Percentiles rank a stretch among this genome's conserved stretches.
phyloP scores from a whole-genome alignment of 306 rosid species.

The Malus domestica region ASM211411v1 NC_041803.1:4672001-4672500 shows the following conservation, averaged over 20 bases:
- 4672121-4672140: neutral
- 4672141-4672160: neutral
- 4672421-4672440: constrained; percentile 84
- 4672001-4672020: neutral
- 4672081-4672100: neutral
- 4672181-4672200: constrained; percentile 93
- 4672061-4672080: neutral
- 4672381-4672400: constrained; percentile 1
- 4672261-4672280: neutral
- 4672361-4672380: neutral
- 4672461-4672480: constrained; percentile 92
- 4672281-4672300: neutral
- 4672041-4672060: neutral
- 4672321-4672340: neutral
- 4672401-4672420: constrained; percentile 92
- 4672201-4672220: constrained; percentile 92
- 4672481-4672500: constrained; percentile 75
- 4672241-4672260: constrained; percentile 60
- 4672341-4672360: neutral
- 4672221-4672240: constrained; percentile 94
- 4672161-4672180: neutral
- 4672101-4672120: neutral
- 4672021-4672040: neutral
- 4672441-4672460: constrained; percentile 84
- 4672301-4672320: neutral